These are phyloP conservation scores for Henckelia pumila DNA, from an alignment of 257 asterid genomes.

Conservation along the genomic window DNA sequence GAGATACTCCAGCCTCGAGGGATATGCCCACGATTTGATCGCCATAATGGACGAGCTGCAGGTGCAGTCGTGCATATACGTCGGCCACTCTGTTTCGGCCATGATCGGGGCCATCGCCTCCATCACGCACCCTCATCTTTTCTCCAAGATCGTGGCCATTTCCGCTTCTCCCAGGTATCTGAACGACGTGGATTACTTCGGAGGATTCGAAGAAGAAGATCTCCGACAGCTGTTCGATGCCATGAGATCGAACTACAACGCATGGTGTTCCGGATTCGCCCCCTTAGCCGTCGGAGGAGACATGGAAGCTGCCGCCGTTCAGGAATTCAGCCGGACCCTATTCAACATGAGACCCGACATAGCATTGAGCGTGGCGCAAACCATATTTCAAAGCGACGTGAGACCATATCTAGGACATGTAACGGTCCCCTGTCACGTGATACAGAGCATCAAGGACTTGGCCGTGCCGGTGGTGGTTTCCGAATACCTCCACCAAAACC, in stretches of 20 bases:
- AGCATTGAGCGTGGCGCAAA: slow-evolving; percentile 23
- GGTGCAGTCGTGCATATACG: slow-evolving; percentile 29
- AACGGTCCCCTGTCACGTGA: slow-evolving; percentile 34
- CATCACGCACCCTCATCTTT: slow-evolving; percentile 41
- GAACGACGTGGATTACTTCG: slow-evolving; percentile 30
- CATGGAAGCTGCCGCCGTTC: slow-evolving; percentile 28
- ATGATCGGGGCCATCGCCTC: slow-evolving; percentile 48
- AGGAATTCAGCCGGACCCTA: slow-evolving; percentile 33
- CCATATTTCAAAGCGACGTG: slow-evolving; percentile 29
- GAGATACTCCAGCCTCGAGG: slow-evolving; percentile 39
- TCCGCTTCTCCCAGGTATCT: slow-evolving; percentile 42
- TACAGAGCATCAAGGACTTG: slow-evolving; percentile 32
- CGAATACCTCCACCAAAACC: slow-evolving; percentile 26
- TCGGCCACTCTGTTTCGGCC: slow-evolving; percentile 44
- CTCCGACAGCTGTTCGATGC: slow-evolving; percentile 27
- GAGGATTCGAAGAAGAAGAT: slow-evolving; percentile 33
- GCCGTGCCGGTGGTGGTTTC: slow-evolving; percentile 26
- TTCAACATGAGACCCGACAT: slow-evolving; percentile 40
- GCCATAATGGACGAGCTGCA: slow-evolving; percentile 42
- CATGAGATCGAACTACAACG: slow-evolving; percentile 28
- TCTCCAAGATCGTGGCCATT: slow-evolving; percentile 34
- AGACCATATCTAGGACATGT: slow-evolving; percentile 22
- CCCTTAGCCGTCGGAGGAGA: slow-evolving; percentile 36
- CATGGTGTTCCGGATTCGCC: slow-evolving; percentile 36
- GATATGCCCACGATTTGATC: slow-evolving; percentile 41